Conservation (phyloP, 331 rosid genomes). For the Malus hybrid region DNA sequence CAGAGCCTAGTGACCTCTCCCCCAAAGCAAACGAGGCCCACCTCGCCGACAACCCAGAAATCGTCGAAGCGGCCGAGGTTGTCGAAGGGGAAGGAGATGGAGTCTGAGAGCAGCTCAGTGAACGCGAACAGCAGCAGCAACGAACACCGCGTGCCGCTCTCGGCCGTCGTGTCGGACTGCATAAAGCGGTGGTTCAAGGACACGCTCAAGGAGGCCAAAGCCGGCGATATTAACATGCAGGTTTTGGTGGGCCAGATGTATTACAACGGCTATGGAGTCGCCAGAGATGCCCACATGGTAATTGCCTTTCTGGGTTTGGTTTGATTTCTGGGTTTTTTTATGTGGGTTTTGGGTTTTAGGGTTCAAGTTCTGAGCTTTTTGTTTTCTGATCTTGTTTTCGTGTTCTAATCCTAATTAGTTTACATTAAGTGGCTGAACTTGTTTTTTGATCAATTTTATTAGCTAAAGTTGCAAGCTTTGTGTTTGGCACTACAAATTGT, state of each 20-base stretch:
- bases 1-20: not conserved
- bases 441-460: not conserved
- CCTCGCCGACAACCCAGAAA: not conserved
- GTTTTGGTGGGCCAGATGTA: constrained; percentile 94
- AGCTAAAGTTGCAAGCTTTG: not conserved
- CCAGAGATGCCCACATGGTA: constrained; percentile 84
- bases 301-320: not conserved
- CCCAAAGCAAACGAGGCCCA: not conserved
- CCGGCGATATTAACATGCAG: constrained; percentile 89
- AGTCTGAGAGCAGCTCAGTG: constrained; percentile 47
- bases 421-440: not conserved
- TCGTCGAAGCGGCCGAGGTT: constrained; percentile 21
- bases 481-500: not conserved
- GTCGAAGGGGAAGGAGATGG: constrained; percentile 23
- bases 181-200: constrained; percentile 90
- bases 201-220: constrained; percentile 75
- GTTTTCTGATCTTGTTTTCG: not conserved
- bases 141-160: constrained; percentile 45
- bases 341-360: not conserved
- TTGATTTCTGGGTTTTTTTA: not conserved
- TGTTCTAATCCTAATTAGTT: not conserved
- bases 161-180: constrained; percentile 82
- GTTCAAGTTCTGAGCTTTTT: not conserved
- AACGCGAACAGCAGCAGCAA: constrained; percentile 9
- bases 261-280: constrained; percentile 74